These are phyloP conservation scores for Diplodia intermedia DNA, from an alignment of 2,329 filamentous ascomycete genomes.

Conservation along the genomic window DNA sequence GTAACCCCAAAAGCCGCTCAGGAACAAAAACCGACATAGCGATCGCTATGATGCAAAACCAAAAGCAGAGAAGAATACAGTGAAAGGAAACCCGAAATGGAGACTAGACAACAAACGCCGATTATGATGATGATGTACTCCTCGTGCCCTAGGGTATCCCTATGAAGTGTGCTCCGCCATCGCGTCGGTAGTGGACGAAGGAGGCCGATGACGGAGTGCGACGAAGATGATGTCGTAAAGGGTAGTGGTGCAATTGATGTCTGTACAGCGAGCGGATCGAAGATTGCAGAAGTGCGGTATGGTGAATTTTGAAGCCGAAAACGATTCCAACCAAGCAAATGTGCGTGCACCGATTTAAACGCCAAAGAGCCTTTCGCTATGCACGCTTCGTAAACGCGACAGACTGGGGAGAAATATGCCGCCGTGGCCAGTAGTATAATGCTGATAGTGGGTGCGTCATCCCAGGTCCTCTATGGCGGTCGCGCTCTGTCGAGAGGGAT, in stretches of 20 bases:
- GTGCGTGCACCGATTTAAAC: slow-evolving; percentile 24
- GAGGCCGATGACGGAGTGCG: slow-evolving; percentile 13
- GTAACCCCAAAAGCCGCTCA: slow-evolving; percentile 19
- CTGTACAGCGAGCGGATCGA: slow-evolving; percentile 29
- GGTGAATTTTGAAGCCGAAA: slow-evolving; percentile 22
- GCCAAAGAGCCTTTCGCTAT: slow-evolving; percentile 32
- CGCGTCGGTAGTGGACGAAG: slow-evolving; percentile 19
- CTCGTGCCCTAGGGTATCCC: slow-evolving; percentile 31
- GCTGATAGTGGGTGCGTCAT: neutral
- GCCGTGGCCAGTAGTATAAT: neutral
- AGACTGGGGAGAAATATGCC: slow-evolving; percentile 14
- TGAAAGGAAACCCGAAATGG: slow-evolving; percentile 5
- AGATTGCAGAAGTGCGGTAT: slow-evolving; percentile 3
- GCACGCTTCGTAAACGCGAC: slow-evolving; percentile 34
- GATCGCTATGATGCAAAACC: slow-evolving; percentile 19
- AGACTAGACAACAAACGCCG: slow-evolving; percentile 18
- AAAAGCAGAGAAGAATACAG: slow-evolving; percentile 12
- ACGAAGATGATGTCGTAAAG: slow-evolving; percentile 30
- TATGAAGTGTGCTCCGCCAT: slow-evolving; percentile 27
- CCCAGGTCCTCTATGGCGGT: neutral
- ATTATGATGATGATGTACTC: slow-evolving; percentile 29
- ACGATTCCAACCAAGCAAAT: slow-evolving; percentile 26
- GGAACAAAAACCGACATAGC: slow-evolving; percentile 15
- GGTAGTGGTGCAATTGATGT: slow-evolving; percentile 29
- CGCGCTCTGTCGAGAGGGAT: neutral